Base-by-base conservation (phyloP, 2,329 filamentous ascomycete genomes). In the Myriosclerotinia curreyana region DNA sequence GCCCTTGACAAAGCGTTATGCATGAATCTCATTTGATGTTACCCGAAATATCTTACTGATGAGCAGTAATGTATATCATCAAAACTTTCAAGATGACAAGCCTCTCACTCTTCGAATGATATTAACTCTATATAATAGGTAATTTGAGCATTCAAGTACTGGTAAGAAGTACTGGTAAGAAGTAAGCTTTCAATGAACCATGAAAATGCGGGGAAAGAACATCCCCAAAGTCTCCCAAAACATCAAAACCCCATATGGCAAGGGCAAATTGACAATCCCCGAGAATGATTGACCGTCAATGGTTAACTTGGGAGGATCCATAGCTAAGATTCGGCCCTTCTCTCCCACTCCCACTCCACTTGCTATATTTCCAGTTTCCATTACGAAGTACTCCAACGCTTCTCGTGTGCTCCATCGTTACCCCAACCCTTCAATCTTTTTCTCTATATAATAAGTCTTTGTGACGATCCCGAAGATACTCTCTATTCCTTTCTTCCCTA, bases 371-470 rank as follows among this genome's bases (percentile, higher is more conserved):
- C 55, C 42, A 59, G 42, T 48, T 59, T 59, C 8, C 55, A 48
- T 25, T 48, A 36, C n/a, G n/a, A n/a, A n/a, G n/a, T n/a, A n/a
- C 36, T 59, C 55, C 42, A 59, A 48, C 55, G 11, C 28, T 59
- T 48, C n/a, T 48, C 42, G 8, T 22, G 4, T 59, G 31, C 55
- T 59, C 55, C 55, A 59, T 59, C 28, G 36, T 59, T 59, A 48
- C 28, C 55, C 55, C 42, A 48, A 11, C 42, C 14, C 42, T 48
- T 36, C 42, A 36, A 22, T 48, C 15, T 9, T 34, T 36, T 48
- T 36, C 34, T 48, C 55, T 48, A 59, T 59, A 59, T 59, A 59
- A 59, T 59, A 59, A 59, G 55, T 25, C 42, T 59, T 58, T 58
- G 54, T 46, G 54, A 36, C 54, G 54, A 58, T 58, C 42, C 48